Evolutionary conservation across 2,329 filamentous ascomycete species (phyloP).

Genomic region (Pseudocercospora fuligena): DNA sequence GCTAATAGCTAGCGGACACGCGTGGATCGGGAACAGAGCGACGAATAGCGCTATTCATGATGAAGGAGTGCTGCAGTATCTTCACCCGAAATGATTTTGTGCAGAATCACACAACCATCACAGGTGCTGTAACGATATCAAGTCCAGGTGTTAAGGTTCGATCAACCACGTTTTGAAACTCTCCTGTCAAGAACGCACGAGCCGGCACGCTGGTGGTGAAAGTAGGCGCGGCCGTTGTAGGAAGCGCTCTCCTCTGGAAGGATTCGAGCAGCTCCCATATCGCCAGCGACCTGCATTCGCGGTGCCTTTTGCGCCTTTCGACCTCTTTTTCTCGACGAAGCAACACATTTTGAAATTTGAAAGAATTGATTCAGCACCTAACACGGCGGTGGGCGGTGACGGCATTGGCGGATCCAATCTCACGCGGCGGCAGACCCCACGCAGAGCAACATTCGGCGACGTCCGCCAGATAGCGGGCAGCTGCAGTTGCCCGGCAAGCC

Average conservation of each 20-base stretch:
- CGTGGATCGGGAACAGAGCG: not conserved
- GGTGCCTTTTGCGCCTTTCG: not conserved
- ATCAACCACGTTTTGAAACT: constrained; percentile 15
- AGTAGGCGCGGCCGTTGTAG: not conserved
- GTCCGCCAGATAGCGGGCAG: constrained; percentile 15
- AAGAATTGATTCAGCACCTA: not conserved
- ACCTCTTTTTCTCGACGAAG: not conserved
- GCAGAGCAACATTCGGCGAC: constrained; percentile 2
- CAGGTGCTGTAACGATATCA: not conserved
- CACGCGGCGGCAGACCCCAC: not conserved
- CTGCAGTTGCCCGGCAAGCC: constrained; percentile 8
- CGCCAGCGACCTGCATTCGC: constrained; percentile 1
- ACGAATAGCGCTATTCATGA: not conserved
- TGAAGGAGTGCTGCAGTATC: not conserved
- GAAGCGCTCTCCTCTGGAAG: constrained; percentile 1
- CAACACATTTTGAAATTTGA: not conserved
- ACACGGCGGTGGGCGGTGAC: not conserved
- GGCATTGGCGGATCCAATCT: not conserved
- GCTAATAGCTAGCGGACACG: not conserved
- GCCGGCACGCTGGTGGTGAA: not conserved
- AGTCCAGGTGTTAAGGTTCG: not conserved
- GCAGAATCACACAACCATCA: not conserved
- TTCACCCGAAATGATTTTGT: not conserved
- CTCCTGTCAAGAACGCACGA: not conserved
- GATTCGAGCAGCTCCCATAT: constrained; percentile 1